A percentile compares a stretch with the other conserved stretches of the same genome.
These are phyloP conservation scores for Smittium culicis DNA, from an alignment of 371 early-diverging fungal species.

Conservation along the genomic window DNA sequence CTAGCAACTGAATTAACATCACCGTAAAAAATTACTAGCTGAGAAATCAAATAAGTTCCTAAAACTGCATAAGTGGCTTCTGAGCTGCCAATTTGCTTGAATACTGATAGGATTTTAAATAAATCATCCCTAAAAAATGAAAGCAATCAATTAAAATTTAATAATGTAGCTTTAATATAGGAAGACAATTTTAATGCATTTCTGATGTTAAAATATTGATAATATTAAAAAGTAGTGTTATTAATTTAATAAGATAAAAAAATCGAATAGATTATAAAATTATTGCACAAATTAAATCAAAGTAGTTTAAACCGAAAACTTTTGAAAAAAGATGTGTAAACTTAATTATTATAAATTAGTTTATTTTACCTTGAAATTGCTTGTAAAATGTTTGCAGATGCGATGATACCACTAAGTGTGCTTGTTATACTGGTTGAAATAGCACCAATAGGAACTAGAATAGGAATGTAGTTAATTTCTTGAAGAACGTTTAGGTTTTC, in stretches of 20 bases:
- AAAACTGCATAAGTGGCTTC: slow-evolving; percentile 33
- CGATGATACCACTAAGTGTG: slow-evolving; percentile 38
- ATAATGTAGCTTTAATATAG: no score
- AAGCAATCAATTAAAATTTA: no score
- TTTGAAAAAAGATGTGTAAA: no score
- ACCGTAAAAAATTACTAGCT: slow-evolving; percentile 38
- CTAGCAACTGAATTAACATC: slow-evolving; percentile 45
- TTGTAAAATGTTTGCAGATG: slow-evolving; percentile 43
- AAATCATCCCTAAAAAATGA: slow-evolving; percentile 26
- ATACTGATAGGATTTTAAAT: slow-evolving; percentile 19
- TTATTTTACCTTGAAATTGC: slow-evolving; percentile 39
- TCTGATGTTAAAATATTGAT: no score
- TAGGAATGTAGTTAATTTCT: slow-evolving; percentile 34
- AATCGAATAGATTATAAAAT: no score
- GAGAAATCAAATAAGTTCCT: slow-evolving; percentile 36
- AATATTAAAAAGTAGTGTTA: no score
- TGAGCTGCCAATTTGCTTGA: slow-evolving; percentile 24
- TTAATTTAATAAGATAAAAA: no score
- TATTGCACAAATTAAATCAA: no score
- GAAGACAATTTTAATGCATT: no score
- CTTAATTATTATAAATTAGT: no score
- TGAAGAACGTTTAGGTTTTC: slow-evolving; percentile 40
- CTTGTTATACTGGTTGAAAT: slow-evolving; percentile 43
- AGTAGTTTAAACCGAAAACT: no score
- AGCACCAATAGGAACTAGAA: slow-evolving; percentile 36